Percentiles rank a stretch among this genome's conserved stretches.
phyloP scores from a whole-genome alignment of 2,329 filamentous ascomycete species.

The Colletotrichum agaves region DNA sequence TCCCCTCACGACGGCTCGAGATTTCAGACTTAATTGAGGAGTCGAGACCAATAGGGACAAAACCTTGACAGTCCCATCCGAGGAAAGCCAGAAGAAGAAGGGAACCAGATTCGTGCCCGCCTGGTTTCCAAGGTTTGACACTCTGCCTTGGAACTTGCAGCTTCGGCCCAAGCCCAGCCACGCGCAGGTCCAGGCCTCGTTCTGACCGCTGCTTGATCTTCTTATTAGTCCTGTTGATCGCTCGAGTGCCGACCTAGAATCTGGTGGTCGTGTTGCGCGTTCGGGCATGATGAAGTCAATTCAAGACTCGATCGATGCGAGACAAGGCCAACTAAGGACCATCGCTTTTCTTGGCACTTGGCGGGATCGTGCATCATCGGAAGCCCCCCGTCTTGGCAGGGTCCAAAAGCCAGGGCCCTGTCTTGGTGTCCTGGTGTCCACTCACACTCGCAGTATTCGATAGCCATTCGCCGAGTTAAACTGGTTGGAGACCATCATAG shows the following conservation, averaged over 20 bases:
- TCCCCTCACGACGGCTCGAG: not conserved
- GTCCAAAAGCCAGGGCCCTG: conserved; percentile 34
- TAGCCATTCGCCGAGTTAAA: not conserved
- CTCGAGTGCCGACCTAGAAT: not conserved
- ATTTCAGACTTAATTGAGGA: not conserved
- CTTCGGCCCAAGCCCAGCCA: conserved; percentile 2
- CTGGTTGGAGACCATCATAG: not conserved
- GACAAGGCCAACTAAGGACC: not conserved
- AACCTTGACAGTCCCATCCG: conserved; percentile 11
- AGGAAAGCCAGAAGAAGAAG: not conserved
- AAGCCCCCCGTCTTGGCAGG: conserved; percentile 29
- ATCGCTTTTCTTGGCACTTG: conserved; percentile 21
- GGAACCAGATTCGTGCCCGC: not conserved
- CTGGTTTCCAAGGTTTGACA: not conserved
- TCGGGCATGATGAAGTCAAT: not conserved
- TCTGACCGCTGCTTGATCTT: not conserved
- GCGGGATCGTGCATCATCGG: conserved; percentile 28
- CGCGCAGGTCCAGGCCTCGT: not conserved
- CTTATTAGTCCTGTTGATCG: not conserved
- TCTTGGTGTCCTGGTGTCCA: conserved; percentile 6
- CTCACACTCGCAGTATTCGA: not conserved
- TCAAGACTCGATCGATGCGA: not conserved
- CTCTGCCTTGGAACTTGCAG: conserved; percentile 10
- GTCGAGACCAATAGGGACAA: not conserved
- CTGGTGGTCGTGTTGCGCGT: not conserved